Conservation (phyloP, 208 protist genomes). For the Acanthamoeba healyi region DNA sequence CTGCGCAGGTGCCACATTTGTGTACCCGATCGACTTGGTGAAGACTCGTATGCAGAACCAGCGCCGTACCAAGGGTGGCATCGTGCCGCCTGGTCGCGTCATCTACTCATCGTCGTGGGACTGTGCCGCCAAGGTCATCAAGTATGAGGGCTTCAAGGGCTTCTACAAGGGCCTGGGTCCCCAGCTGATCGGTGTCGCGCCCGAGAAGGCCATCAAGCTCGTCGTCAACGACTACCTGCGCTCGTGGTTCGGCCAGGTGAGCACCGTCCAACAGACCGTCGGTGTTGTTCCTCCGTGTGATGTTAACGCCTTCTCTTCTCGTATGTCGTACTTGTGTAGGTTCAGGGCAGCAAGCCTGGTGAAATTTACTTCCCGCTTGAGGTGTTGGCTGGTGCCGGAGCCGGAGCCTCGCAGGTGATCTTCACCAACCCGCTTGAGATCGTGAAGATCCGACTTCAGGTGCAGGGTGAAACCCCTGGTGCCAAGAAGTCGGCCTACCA, state of each 20-base stretch:
- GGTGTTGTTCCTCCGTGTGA: no score
- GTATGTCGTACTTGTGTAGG: not conserved
- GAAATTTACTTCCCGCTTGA: conserved; percentile 87
- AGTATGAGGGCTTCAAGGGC: conserved; percentile 80
- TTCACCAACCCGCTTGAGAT: conserved; percentile 91
- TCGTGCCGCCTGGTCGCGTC: conserved; percentile 31
- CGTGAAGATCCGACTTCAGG: conserved; percentile 89
- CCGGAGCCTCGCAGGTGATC: conserved; percentile 86
- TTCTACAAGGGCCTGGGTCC: conserved; percentile 86
- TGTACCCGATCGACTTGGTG: conserved; percentile 90
- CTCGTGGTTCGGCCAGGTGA: conserved; percentile 78
- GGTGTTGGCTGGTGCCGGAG: conserved; percentile 85
- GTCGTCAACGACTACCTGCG: conserved; percentile 87
- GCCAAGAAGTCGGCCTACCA: conserved; percentile 79
- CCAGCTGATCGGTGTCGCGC: conserved; percentile 89
- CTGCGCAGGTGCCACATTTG: conserved; percentile 85
- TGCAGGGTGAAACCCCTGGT: conserved; percentile 78
- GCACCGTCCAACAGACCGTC: no score
- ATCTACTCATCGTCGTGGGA: conserved; percentile 56
- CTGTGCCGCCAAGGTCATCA: conserved; percentile 51
- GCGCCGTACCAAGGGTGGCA: conserved; percentile 68
- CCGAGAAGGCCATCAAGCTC: conserved; percentile 90
- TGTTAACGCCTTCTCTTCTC: no score
- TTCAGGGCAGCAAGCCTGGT: conserved; percentile 72
- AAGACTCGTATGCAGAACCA: conserved; percentile 90